Conservation (phyloP, 495 filamentous ascomycete genomes). For the Trypethelium eluteriae region DNA sequence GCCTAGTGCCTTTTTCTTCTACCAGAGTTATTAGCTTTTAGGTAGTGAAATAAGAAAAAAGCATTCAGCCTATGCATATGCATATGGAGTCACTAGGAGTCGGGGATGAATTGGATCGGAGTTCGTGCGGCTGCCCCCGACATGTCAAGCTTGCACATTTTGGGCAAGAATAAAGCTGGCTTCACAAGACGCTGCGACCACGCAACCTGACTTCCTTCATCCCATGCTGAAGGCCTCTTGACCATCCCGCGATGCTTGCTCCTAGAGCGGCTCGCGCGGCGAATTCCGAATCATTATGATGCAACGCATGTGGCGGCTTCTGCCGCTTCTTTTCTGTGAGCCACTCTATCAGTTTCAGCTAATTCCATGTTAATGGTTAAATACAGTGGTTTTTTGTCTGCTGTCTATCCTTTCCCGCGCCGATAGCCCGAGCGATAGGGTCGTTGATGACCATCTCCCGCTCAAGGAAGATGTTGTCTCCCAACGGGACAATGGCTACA, state of each 20-base stretch:
- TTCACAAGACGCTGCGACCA: constrained; percentile 3
- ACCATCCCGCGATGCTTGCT: background rate
- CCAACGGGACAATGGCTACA: constrained; percentile 2
- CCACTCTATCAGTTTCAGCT: background rate
- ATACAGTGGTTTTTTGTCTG: background rate
- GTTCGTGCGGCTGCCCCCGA: background rate
- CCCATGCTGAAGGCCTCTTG: background rate
- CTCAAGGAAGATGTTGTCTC: background rate
- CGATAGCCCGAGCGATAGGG: background rate
- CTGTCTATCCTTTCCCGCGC: background rate
- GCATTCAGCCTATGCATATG: too few relatives aligned
- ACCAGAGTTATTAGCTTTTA: too few relatives aligned
- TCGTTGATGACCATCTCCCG: background rate
- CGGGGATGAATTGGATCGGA: background rate
- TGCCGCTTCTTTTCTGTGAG: constrained; percentile 14
- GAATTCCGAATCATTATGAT: background rate
- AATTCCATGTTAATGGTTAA: background rate
- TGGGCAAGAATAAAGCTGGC: constrained; percentile 4
- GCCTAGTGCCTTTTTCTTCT: too few relatives aligned
- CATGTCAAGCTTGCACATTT: background rate
- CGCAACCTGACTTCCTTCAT: background rate
- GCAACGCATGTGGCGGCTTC: constrained; percentile 2
- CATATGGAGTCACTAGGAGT: too few relatives aligned
- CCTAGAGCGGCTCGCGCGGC: constrained; percentile 3
- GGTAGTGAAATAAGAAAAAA: too few relatives aligned